phyloP scores from a whole-genome alignment of 495 filamentous ascomycete genomes.

The Penicillium psychrofluorescens region DNA sequence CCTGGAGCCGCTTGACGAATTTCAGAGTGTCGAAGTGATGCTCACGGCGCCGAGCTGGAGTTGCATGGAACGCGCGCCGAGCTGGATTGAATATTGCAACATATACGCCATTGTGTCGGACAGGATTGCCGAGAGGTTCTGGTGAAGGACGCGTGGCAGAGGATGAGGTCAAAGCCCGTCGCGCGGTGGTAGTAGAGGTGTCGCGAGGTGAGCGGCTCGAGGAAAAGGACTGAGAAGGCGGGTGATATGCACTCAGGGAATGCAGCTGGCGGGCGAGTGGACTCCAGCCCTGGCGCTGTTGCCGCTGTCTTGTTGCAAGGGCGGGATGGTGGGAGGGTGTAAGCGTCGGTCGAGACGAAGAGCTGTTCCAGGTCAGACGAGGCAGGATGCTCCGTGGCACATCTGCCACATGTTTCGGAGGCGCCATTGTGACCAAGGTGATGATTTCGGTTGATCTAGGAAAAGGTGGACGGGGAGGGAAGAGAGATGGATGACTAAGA shows the following conservation, averaged over 20 bases:
- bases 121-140: slow-evolving; percentile 18
- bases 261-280: slow-evolving; percentile 18
- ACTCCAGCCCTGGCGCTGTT: slow-evolving; percentile 15
- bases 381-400: slow-evolving; percentile 36
- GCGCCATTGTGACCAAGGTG: slow-evolving; percentile 16
- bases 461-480: too few relatives aligned
- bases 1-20: slow-evolving; percentile 84
- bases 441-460: too few relatives aligned
- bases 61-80: slow-evolving; percentile 60
- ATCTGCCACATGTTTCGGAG: slow-evolving; percentile 31
- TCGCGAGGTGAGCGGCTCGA: slow-evolving; percentile 11
- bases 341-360: slow-evolving; percentile 28
- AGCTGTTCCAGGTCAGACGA: slow-evolving; percentile 38
- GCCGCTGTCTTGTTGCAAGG: slow-evolving; percentile 19
- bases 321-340: slow-evolving; percentile 21
- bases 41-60: slow-evolving; percentile 53
- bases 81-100: slow-evolving; percentile 36
- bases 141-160: slow-evolving; percentile 6
- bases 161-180: slow-evolving; percentile 9
- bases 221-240: slow-evolving; percentile 7
- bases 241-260: not conserved
- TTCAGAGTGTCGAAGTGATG: slow-evolving; percentile 99
- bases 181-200: slow-evolving; percentile 1
- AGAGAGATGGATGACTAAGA: too few relatives aligned
- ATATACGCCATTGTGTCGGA: slow-evolving; percentile 43